Evolutionary conservation across 2,329 filamentous ascomycete genomes (phyloP), one percentile per base, ranked within the genome.

Genomic region (Aspergillus hortae): DNA sequence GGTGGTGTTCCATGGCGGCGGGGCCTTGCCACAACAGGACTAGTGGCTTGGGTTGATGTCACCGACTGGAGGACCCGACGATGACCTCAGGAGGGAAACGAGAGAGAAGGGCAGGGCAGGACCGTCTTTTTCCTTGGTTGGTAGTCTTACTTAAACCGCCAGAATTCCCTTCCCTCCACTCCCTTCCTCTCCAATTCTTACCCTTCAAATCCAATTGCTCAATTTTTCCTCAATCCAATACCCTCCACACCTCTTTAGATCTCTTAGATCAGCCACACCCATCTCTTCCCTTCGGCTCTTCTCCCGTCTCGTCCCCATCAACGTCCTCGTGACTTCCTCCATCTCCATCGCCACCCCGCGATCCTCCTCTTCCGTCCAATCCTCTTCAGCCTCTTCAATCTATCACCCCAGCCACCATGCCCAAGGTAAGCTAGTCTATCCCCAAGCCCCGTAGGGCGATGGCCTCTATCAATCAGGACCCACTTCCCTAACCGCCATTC

Each of bases 341-440:
- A 7, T 14, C 19, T 38, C 38, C 25, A 30, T 36, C 10, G 23
- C 21, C 35, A n/a, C 35, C 41, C 32, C 35, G 10, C 36, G 46
- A 45, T 27, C 36, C 27, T 46, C 14, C 48, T 17, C 19, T 44
- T n/a, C 41, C 27, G 12, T 40, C 32, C 19, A 19, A 47, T 52
- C 40, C 51, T 44, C 47, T 44, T 51, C 46, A 50, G 48, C 48
- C 12, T 42, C 6, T 25, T 25, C 25, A 7, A n/a, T 53, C 52
- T 49, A 32, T 30, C 50, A 55, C 23, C 48, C 41, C 46, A 30
- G 35, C 49, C 63, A 63, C 45, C 60, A 69, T 67, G 70, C 62
- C 67, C 55, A 63, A 73, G 64, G 70, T 73, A 38, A 45, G 63
- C 57, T 50, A 40, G 44, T 52, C 25, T 48, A 6, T 44, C 21